These are phyloP conservation scores for Dothideomycetes sp. DNA, from an alignment of 2,329 filamentous ascomycete genomes.

Conservation along the genomic window DNA sequence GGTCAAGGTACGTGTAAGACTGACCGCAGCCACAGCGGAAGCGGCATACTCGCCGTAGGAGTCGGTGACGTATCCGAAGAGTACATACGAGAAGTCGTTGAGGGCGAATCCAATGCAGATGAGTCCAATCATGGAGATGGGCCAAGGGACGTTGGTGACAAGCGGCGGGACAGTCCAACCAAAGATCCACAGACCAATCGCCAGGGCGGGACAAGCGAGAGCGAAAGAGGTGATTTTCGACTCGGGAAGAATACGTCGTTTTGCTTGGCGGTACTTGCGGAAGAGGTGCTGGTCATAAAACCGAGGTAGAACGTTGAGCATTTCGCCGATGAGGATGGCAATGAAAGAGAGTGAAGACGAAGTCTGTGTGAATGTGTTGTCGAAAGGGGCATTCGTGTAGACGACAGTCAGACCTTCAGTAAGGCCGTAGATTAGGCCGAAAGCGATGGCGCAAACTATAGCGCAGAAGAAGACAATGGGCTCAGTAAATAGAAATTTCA, in stretches of 20 bases:
- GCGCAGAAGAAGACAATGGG: slow-evolving; percentile 36
- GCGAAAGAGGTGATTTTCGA: slow-evolving; percentile 33
- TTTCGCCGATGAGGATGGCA: slow-evolving; percentile 49
- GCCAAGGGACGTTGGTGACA: slow-evolving; percentile 24
- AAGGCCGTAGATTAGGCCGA: slow-evolving; percentile 13
- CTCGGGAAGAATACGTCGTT: slow-evolving; percentile 24
- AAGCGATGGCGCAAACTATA: slow-evolving; percentile 12
- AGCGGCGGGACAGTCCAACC: slow-evolving; percentile 35
- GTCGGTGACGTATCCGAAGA: slow-evolving; percentile 30
- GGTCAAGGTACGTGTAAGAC: slow-evolving; percentile 23
- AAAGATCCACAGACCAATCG: slow-evolving; percentile 30
- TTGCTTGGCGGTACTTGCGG: slow-evolving; percentile 13
- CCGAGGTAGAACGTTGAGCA: slow-evolving; percentile 28
- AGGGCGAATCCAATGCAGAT: slow-evolving; percentile 33
- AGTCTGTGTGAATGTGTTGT: slow-evolving; percentile 22
- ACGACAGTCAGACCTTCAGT: slow-evolving; percentile 13
- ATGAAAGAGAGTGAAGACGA: slow-evolving; percentile 42
- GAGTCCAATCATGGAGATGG: slow-evolving; percentile 29
- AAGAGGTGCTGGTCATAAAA: slow-evolving; percentile 27
- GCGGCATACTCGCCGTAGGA: slow-evolving; percentile 30
- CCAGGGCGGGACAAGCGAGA: slow-evolving; percentile 29
- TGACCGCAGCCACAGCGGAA: slow-evolving; percentile 27
- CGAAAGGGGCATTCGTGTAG: slow-evolving; percentile 14
- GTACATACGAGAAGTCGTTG: slow-evolving; percentile 30
- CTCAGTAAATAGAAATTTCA: slow-evolving; percentile 33